Base-by-base conservation (phyloP, 306 rosid genomes). In the Rosa lucieae region DNA sequence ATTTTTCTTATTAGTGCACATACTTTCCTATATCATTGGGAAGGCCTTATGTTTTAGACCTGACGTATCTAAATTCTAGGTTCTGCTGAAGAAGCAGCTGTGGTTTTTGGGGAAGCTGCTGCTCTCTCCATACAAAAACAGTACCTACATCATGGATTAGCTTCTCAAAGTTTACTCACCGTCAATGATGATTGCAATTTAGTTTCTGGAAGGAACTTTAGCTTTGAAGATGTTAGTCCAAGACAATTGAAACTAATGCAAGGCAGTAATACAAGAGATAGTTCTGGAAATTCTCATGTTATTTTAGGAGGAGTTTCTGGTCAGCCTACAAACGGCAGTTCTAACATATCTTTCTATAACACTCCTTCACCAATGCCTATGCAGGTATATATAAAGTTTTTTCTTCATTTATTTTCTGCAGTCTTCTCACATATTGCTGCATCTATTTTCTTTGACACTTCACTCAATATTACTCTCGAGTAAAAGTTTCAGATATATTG, bases 61-160 rank as follows among this genome's bases (percentile, higher is more conserved):
- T 61, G 67, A 61, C 32, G 37, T 66, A 65, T 55, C 68, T 53
- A 65, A 56, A 17, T 77, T 51, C 78, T 79, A 96, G 99, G 98
- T 73, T 91, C 91, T 80, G 98, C 99, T 61, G 99, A 96, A 83
- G 99, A 96, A 79, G 99, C 97, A 85, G 80, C 92, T 78, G 82
- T 81, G 58, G 90, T 96, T 86, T 96, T 91, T 80, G 96, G 98
- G 83, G 99, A 96, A 85, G 86, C 94, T 56, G 98, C 99, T 81
- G 92, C 90, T 86, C 89, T 86, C 80, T 84, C 90, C 80, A 77
- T 96, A 80, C 98, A 93, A 82, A 96, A 91, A 79, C 98, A 96
- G 74, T 90, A 90, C 85, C 65, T 91, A 79, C 84, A 77, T 78
- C 83, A 88, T 70, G 89, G 87, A 78, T 79, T 79, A 68, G 82